phyloP scores from a whole-genome alignment of 1,284 basidiomycete species.

The Sanguinoderma infundibulare region DNA sequence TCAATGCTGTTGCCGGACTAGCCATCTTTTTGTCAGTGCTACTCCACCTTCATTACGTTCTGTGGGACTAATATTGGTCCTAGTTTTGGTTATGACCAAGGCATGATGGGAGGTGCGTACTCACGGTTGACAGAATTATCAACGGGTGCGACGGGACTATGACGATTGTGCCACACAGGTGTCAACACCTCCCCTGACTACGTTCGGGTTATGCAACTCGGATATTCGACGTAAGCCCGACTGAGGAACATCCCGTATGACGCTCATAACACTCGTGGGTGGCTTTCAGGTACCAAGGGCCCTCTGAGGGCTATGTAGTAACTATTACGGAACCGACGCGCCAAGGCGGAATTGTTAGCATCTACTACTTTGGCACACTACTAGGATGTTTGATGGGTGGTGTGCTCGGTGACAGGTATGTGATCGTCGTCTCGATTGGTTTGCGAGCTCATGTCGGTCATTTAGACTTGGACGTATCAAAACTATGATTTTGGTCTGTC shows the following conservation, averaged over 20 bases:
- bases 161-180: slow-evolving; percentile 21
- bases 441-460: not conserved
- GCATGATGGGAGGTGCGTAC: slow-evolving; percentile 51
- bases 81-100: slow-evolving; percentile 60
- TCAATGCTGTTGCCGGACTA: slow-evolving; percentile 46
- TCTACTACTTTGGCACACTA: slow-evolving; percentile 54
- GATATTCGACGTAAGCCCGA: slow-evolving; percentile 40
- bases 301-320: slow-evolving; percentile 49
- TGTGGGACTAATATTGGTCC: not conserved
- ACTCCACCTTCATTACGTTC: not conserved
- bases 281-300: slow-evolving; percentile 40
- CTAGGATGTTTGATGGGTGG: slow-evolving; percentile 54
- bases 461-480: slow-evolving; percentile 47
- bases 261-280: slow-evolving; percentile 3
- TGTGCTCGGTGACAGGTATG: slow-evolving; percentile 43
- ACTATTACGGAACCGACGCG: slow-evolving; percentile 53
- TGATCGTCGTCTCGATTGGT: not conserved
- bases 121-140: not conserved
- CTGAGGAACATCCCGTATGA: slow-evolving; percentile 5
- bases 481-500: slow-evolving; percentile 45
- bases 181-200: slow-evolving; percentile 56
- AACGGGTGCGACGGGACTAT: not conserved
- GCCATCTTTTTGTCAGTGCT: slow-evolving; percentile 52
- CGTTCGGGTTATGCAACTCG: slow-evolving; percentile 48
- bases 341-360: slow-evolving; percentile 57